A percentile compares a stretch with the other conserved stretches of the same genome.
Evolutionary conservation across 2,329 filamentous ascomycete genomes (phyloP).

Genomic region (Oidium heveae): DNA sequence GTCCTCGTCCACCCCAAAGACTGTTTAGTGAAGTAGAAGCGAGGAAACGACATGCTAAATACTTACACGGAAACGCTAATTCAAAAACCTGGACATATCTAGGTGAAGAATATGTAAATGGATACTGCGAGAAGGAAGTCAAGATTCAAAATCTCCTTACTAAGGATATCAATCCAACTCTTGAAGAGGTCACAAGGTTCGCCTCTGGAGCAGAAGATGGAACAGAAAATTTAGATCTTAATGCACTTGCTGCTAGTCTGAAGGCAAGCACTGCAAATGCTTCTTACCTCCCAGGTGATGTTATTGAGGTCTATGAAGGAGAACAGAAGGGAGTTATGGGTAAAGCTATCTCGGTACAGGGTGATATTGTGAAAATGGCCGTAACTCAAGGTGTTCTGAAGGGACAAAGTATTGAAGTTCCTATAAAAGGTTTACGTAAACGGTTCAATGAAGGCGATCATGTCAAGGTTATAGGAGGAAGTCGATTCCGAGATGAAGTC

Average conservation of each 20-base stretch:
- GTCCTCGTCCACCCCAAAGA: conserved; percentile 58
- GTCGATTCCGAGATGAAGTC: conserved; percentile 80
- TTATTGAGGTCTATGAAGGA: conserved; percentile 88
- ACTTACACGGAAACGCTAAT: conserved; percentile 21
- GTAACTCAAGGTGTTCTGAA: conserved; percentile 62
- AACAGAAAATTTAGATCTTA: conserved; percentile 76
- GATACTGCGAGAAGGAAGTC: conserved; percentile 82
- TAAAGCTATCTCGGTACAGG: conserved; percentile 61
- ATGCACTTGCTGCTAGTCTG: conserved; percentile 69
- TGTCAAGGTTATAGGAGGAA: conserved; percentile 93
- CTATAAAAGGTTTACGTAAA: conserved; percentile 77
- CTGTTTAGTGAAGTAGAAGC: conserved; percentile 87
- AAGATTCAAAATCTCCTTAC: conserved; percentile 69
- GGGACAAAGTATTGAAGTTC: conserved; percentile 75
- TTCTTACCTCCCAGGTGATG: conserved; percentile 73
- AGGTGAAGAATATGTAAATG: conserved; percentile 73
- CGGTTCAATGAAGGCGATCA: conserved; percentile 84
- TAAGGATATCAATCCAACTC: conserved; percentile 72
- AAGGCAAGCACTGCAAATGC: conserved; percentile 63
- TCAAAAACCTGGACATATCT: conserved; percentile 60
- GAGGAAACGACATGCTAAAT: conserved; percentile 54
- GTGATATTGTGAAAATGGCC: conserved; percentile 72
- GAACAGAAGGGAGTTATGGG: conserved; percentile 84
- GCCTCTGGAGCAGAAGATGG: conserved; percentile 73
- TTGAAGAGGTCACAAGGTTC: conserved; percentile 93